Conservation (phyloP, 495 filamentous ascomycete genomes). For the Penicillium desertorum region DNA sequence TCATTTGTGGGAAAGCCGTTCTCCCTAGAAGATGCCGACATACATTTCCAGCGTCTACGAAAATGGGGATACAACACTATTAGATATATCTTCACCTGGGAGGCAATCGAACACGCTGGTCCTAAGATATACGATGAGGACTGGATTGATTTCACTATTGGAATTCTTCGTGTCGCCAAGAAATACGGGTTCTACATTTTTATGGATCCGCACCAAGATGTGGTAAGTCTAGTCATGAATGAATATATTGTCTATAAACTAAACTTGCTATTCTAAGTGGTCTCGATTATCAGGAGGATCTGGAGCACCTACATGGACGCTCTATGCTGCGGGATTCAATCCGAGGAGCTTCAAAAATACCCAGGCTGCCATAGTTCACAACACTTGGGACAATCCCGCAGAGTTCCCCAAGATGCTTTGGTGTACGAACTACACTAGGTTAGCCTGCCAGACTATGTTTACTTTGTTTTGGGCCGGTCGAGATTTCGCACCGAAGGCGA, state of each 20-base stretch:
- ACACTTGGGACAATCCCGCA: slow-evolving; percentile 82
- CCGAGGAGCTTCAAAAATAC: slow-evolving; percentile 80
- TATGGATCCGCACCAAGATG: slow-evolving; percentile 98
- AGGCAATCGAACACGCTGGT: slow-evolving; percentile 90
- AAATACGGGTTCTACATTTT: slow-evolving; percentile 92
- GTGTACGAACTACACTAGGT: slow-evolving; percentile 92
- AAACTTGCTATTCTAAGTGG: slow-evolving; percentile 57
- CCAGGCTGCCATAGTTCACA: slow-evolving; percentile 91
- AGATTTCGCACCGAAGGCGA: slow-evolving; percentile 93
- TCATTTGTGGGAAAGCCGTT: slow-evolving; percentile 90
- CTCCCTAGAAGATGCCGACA: slow-evolving; percentile 73
- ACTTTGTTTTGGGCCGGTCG: slow-evolving; percentile 89
- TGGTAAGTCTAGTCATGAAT: slow-evolving; percentile 53
- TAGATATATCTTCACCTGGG: slow-evolving; percentile 96
- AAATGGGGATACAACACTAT: slow-evolving; percentile 94
- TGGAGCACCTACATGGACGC: slow-evolving; percentile 94
- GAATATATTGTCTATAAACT: background rate
- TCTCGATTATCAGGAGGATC: slow-evolving; percentile 96
- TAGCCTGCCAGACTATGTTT: slow-evolving; percentile 88
- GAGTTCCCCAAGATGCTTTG: slow-evolving; percentile 98
- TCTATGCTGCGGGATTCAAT: slow-evolving; percentile 90
- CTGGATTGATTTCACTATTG: slow-evolving; percentile 88
- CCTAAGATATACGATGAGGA: slow-evolving; percentile 92
- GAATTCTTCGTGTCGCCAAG: slow-evolving; percentile 79
- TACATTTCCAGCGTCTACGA: slow-evolving; percentile 79